Evolutionary conservation across 2,329 filamentous ascomycete species (phyloP), one percentile per base, ranked within the genome.

Genomic region (Diaporthe sp.): DNA sequence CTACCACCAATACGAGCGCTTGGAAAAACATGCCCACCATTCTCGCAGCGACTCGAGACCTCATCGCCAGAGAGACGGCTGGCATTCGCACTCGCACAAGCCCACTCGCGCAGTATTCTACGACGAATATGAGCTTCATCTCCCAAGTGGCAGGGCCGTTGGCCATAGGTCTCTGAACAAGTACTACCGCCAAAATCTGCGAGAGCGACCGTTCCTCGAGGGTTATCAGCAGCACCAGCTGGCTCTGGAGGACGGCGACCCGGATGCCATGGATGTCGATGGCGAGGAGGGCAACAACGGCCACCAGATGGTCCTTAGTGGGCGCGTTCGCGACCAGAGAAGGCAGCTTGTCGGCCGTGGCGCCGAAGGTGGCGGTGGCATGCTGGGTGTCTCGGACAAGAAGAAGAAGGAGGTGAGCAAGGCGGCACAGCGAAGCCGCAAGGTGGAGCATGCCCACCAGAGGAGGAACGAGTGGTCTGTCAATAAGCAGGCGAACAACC

Each of bases 181-280:
- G 79, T 98, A 98, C 86, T 99, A 92, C 87, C 93, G 95, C 76
- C 97, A 99, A 86, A 98, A 98, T 85, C 88, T 99, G 58, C 92
- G 94, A 84, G 94, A 92, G 83, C 93, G 98, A 83, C 95, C 95
- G 2, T 92, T 94, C 3, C 86, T 92, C 0, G 93, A 94, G 75
- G 95, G 94, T 72, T 88, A 91, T 75, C 90, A 93, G 79, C 92
- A 91, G 79, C 75, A 75, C 46, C 76, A 76, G 22, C 87, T 93
- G 76, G 89, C 91, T 7, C 90, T 94, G 75, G 90, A 93, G 77
- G 83, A 78, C 37, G 76, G 73, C 37, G 77, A 80, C 46, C 75
- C 79, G 65, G 79, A 82, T 25, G 79, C 77, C n/a, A 80, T 84
- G 73, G 86, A 87, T 31, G 85, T 87, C 57, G 87, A 88, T 70